A percentile compares a stretch with the other conserved stretches of the same genome.
Evolutionary conservation across 2,329 filamentous ascomycete species (phyloP).

Genomic region (Scedosporium apiospermum): DNA sequence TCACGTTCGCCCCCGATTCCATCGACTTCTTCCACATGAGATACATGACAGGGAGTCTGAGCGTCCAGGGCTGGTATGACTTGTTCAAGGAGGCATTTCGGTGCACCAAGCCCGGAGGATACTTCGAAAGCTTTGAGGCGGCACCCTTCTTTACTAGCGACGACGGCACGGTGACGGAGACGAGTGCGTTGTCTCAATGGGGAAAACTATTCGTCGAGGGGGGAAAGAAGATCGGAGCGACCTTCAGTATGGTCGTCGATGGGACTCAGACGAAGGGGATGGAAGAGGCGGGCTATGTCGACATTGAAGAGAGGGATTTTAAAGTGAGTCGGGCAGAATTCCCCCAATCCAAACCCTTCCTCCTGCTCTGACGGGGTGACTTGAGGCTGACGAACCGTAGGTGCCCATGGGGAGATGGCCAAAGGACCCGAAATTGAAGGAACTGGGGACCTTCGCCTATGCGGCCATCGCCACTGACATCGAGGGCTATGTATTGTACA

Average conservation of each 20-base stretch:
- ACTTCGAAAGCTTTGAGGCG: conserved; percentile 18
- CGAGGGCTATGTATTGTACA: conserved; percentile 27
- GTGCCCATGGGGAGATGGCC: conserved; percentile 35
- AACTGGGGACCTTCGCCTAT: conserved; percentile 28
- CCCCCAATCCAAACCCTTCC: conserved; percentile 11
- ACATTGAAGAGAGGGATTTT: conserved; percentile 13
- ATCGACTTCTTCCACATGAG: conserved; percentile 53
- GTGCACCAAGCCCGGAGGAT: conserved; percentile 34
- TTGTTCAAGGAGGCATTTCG: conserved; percentile 41
- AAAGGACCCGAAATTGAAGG: conserved; percentile 32
- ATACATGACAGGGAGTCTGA: conserved; percentile 22
- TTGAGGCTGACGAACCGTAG: conserved; percentile 5
- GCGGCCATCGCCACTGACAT: conserved; percentile 23
- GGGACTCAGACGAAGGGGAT: conserved; percentile 12
- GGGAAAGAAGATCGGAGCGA: conserved; percentile 18
- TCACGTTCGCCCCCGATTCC: conserved; percentile 31
- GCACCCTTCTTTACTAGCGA: conserved; percentile 28
- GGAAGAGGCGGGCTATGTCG: conserved; percentile 17
- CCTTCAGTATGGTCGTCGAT: conserved; percentile 17
- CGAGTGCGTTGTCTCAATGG: conserved; percentile 18
- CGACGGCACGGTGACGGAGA: conserved; percentile 17
- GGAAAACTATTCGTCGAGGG: conserved; percentile 18
- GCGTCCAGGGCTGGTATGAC: conserved; percentile 41
- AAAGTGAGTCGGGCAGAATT: conserved; percentile 11
- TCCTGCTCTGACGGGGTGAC: conserved; percentile 19